Conservation (phyloP, 495 filamentous ascomycete species). For the Evansstolkia leycettana region DNA sequence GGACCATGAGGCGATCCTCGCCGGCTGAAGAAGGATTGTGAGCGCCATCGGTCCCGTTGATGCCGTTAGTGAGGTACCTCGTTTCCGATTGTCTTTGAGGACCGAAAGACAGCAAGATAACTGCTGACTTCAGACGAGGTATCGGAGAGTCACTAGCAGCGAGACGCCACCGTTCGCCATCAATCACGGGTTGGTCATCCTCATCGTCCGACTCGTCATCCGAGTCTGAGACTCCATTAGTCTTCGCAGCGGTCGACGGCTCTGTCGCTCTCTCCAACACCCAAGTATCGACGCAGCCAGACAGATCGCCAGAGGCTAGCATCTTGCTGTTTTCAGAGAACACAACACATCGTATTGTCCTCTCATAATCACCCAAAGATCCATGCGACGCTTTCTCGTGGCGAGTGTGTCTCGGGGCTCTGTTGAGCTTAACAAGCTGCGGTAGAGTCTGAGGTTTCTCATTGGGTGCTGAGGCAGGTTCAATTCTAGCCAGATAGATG, state of each 20-base stretch:
- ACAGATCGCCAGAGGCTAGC: slow-evolving; percentile 65
- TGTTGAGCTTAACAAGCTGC: slow-evolving; percentile 39
- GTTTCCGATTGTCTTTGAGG: slow-evolving; percentile 20
- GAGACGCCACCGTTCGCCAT: slow-evolving; percentile 50
- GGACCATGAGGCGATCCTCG: slow-evolving; percentile 54
- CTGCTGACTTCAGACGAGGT: slow-evolving; percentile 60
- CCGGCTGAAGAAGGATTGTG: slow-evolving; percentile 12
- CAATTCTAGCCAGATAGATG: slow-evolving; percentile 33
- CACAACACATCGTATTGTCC: slow-evolving; percentile 56
- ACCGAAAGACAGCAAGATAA: slow-evolving; percentile 66
- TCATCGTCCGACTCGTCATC: slow-evolving; percentile 43
- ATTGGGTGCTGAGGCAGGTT: slow-evolving; percentile 18
- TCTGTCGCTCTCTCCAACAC: slow-evolving; percentile 47
- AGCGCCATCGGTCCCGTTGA: slow-evolving; percentile 1
- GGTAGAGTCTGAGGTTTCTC: slow-evolving; percentile 33
- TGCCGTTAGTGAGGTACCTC: slow-evolving; percentile 28
- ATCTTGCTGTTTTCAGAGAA: slow-evolving; percentile 78
- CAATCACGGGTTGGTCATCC: slow-evolving; percentile 24
- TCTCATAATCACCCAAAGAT: slow-evolving; percentile 64
- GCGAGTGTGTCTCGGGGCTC: slow-evolving; percentile 42
- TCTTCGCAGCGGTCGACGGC: slow-evolving; percentile 13
- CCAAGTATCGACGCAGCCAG: slow-evolving; percentile 82
- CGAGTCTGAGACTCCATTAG: slow-evolving; percentile 19
- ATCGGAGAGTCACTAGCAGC: slow-evolving; percentile 58
- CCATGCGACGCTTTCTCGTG: slow-evolving; percentile 45